Conservation (phyloP, 2,329 filamentous ascomycete species). For the Trichophyton equinum region DNA sequence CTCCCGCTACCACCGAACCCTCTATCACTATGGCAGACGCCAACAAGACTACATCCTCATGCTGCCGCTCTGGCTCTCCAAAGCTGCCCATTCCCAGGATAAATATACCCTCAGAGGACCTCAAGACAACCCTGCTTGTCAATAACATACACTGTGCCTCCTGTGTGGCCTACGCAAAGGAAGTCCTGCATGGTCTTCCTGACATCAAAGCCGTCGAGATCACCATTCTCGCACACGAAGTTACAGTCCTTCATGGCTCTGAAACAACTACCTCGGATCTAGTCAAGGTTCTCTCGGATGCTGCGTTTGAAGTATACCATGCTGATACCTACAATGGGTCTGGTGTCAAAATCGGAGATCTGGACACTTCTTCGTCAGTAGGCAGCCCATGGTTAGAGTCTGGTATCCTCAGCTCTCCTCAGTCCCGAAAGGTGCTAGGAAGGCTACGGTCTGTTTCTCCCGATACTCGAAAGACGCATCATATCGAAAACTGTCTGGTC, state of each 20-base stretch:
- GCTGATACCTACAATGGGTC: slow-evolving; percentile 28
- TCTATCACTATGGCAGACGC: neutral
- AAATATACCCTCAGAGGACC: neutral
- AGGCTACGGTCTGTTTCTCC: slow-evolving; percentile 12
- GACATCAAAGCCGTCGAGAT: slow-evolving; percentile 29
- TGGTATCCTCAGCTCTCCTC: slow-evolving; percentile 16
- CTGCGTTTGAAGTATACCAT: slow-evolving; percentile 37
- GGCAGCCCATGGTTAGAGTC: slow-evolving; percentile 20
- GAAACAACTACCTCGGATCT: slow-evolving; percentile 24
- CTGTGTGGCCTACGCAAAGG: slow-evolving; percentile 35
- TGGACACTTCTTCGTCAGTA: slow-evolving; percentile 21
- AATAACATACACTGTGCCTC: slow-evolving; percentile 39
- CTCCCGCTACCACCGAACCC: neutral
- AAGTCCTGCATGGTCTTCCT: slow-evolving; percentile 28
- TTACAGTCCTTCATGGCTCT: slow-evolving; percentile 29
- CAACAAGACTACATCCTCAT: neutral
- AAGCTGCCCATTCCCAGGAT: neutral
- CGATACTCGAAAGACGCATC: slow-evolving; percentile 19
- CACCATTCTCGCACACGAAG: slow-evolving; percentile 33
- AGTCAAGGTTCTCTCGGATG: slow-evolving; percentile 29
- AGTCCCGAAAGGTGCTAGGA: neutral
- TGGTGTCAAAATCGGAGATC: slow-evolving; percentile 23
- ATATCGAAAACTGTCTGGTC: slow-evolving; percentile 40
- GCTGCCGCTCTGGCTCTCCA: neutral
- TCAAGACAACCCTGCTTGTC: slow-evolving; percentile 31